A percentile compares a stretch with the other conserved stretches of the same genome.
These are phyloP conservation scores for Stagonosporopsis vannaccii DNA, from an alignment of 2,329 filamentous ascomycete genomes.

Conservation along the genomic window DNA sequence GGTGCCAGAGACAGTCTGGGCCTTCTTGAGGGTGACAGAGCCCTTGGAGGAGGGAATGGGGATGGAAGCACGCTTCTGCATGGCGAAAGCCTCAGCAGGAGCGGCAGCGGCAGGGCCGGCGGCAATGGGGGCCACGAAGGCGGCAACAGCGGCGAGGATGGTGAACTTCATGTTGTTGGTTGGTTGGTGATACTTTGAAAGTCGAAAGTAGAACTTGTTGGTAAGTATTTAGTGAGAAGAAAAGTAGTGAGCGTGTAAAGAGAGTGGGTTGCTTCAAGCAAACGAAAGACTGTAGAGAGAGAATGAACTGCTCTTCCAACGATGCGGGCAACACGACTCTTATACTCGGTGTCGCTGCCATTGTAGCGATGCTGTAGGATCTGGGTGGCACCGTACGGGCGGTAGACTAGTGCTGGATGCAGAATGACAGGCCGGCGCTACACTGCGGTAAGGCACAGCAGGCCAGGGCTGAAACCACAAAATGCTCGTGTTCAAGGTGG, in stretches of 20 bases:
- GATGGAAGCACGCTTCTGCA: slow-evolving; percentile 42
- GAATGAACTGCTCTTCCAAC: slow-evolving; percentile 14
- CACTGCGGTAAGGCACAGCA: slow-evolving; percentile 5
- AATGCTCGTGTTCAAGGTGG: background rate
- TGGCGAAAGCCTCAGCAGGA: slow-evolving; percentile 34
- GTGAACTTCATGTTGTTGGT: slow-evolving; percentile 46
- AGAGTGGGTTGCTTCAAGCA: slow-evolving; percentile 37
- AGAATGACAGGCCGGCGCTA: slow-evolving; percentile 18
- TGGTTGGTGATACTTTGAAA: slow-evolving; percentile 23
- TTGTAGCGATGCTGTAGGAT: background rate
- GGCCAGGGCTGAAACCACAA: slow-evolving; percentile 17
- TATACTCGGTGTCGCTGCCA: slow-evolving; percentile 4
- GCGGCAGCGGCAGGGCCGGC: slow-evolving; percentile 37
- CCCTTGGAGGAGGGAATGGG: slow-evolving; percentile 44
- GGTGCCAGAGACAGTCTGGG: slow-evolving; percentile 33
- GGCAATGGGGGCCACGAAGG: slow-evolving; percentile 37
- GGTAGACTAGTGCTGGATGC: slow-evolving; percentile 14
- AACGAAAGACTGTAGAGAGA: slow-evolving; percentile 28
- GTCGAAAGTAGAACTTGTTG: slow-evolving; percentile 20
- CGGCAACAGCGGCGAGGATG: slow-evolving; percentile 34
- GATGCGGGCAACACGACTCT: slow-evolving; percentile 5
- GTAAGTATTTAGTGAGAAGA: slow-evolving; percentile 32
- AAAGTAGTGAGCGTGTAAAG: slow-evolving; percentile 22
- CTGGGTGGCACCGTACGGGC: slow-evolving; percentile 2
- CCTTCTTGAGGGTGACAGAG: slow-evolving; percentile 36